These are phyloP conservation scores for Sporopachydermia cereana DNA, from an alignment of 1,139 yeast species.

Conservation along the genomic window DNA sequence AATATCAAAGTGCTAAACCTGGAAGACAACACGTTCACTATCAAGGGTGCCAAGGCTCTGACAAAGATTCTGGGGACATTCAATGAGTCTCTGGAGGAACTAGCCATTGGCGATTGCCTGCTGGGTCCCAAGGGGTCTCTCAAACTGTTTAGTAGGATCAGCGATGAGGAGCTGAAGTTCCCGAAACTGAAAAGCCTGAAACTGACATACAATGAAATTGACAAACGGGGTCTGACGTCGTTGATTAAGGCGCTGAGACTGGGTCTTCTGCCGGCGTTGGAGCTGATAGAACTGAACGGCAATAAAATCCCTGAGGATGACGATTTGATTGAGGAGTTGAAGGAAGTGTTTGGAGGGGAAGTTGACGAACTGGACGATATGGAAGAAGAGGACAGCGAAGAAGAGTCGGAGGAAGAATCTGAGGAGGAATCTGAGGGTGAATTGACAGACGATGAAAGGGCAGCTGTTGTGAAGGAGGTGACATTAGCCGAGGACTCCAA, in stretches of 20 bases:
- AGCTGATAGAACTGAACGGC: slow-evolving; percentile 76
- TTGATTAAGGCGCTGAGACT: slow-evolving; percentile 41
- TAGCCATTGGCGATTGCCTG: slow-evolving; percentile 83
- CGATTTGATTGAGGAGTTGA: slow-evolving; percentile 41
- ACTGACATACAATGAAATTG: slow-evolving; percentile 86
- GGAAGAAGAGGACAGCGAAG: slow-evolving; percentile 83
- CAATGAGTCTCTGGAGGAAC: slow-evolving; percentile 48
- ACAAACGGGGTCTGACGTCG: slow-evolving; percentile 45
- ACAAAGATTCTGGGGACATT: slow-evolving; percentile 46
- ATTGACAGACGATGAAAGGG: slow-evolving; percentile 39
- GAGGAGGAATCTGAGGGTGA: slow-evolving; percentile 54
- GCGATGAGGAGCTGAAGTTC: slow-evolving; percentile 25
- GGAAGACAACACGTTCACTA: slow-evolving; percentile 91
- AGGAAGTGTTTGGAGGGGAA: slow-evolving; percentile 65
- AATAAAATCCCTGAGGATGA: slow-evolving; percentile 79
- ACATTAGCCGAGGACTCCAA: slow-evolving; percentile 35
- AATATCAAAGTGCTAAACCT: slow-evolving; percentile 64
- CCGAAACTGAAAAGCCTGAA: slow-evolving; percentile 43
- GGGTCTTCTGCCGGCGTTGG: slow-evolving; percentile 46
- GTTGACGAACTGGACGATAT: slow-evolving; percentile 87
- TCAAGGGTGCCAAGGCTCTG: slow-evolving; percentile 67
- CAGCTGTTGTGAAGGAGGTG: slow-evolving; percentile 47
- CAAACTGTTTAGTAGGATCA: slow-evolving; percentile 37
- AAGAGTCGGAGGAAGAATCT: slow-evolving; percentile 63
- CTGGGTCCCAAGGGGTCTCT: slow-evolving; percentile 67